phyloP scores from a whole-genome alignment of 768 basidiomycete species.

The Hygrocybe punicea region DNA sequence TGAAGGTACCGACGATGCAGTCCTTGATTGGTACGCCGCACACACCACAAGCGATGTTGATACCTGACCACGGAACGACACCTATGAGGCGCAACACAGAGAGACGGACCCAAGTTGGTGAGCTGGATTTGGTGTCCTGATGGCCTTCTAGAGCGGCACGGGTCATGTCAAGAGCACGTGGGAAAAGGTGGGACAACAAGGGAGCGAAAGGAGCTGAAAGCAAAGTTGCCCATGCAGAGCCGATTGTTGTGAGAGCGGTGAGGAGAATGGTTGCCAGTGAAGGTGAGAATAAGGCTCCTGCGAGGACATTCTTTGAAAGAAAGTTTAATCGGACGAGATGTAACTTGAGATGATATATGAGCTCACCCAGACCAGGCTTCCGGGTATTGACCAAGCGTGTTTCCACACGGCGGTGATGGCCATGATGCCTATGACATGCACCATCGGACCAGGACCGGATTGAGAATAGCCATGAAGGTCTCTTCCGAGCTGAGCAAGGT shows the following conservation, averaged over 20 bases:
- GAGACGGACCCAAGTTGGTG: slow-evolving; percentile 76
- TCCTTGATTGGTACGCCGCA: slow-evolving; percentile 74
- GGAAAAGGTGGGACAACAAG: slow-evolving; percentile 75
- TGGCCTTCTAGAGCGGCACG: slow-evolving; percentile 74
- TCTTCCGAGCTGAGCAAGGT: slow-evolving; percentile 69
- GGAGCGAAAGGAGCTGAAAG: slow-evolving; percentile 84
- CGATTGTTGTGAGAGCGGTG: slow-evolving; percentile 81
- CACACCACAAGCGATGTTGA: slow-evolving; percentile 95
- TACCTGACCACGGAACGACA: slow-evolving; percentile 94
- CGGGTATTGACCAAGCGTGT: slow-evolving; percentile 96
- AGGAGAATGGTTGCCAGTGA: slow-evolving; percentile 76
- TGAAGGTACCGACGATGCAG: slow-evolving; percentile 78
- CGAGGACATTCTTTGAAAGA: slow-evolving; percentile 74
- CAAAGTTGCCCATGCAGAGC: slow-evolving; percentile 76
- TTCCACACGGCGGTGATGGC: slow-evolving; percentile 88
- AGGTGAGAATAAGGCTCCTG: slow-evolving; percentile 83
- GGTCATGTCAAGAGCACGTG: slow-evolving; percentile 80
- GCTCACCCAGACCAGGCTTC: slow-evolving; percentile 86
- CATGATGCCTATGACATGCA: slow-evolving; percentile 80
- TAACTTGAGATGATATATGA: slow-evolving; percentile 12
- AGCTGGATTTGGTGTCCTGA: slow-evolving; percentile 35
- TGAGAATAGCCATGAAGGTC: slow-evolving; percentile 78
- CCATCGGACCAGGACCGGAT: slow-evolving; percentile 57
- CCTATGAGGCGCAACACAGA: slow-evolving; percentile 87
- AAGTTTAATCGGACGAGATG: slow-evolving; percentile 4